phyloP scores from a whole-genome alignment of 441 rosid species.

The Brassica balearica region DNA sequence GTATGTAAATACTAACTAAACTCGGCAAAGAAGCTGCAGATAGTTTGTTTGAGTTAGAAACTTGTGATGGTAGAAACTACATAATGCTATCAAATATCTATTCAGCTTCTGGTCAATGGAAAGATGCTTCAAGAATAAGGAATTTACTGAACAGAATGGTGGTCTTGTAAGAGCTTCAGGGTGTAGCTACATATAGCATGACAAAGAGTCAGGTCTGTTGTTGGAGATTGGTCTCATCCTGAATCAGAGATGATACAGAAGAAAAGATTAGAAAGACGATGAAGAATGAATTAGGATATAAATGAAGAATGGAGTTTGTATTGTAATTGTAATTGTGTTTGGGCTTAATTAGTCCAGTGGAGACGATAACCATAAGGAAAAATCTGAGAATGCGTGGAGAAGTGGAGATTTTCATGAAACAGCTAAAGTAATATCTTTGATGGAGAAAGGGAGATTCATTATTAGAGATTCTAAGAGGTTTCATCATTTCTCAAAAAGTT shows the following conservation, averaged over 20 bases:
- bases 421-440: constrained; percentile 49
- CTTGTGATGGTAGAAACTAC: constrained; percentile 55
- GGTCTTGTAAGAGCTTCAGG: constrained; percentile 49
- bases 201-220: constrained; percentile 49
- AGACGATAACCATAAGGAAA: constrained; percentile 50
- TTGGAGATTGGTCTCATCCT: constrained; percentile 60
- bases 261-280: constrained; percentile 51
- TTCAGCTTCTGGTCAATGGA: constrained; percentile 56
- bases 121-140: constrained; percentile 52
- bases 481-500: constrained; percentile 55
- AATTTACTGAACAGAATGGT: constrained; percentile 50
- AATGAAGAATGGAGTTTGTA: constrained; percentile 50
- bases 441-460: constrained; percentile 51
- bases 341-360: constrained; percentile 43
- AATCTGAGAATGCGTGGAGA: constrained; percentile 53
- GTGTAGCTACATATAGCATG: constrained; percentile 56
- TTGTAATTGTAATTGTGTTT: constrained; percentile 50
- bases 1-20: constrained; percentile 33
- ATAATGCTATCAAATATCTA: constrained; percentile 60
- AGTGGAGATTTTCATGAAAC: constrained; percentile 50
- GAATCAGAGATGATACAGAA: constrained; percentile 47
- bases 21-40: constrained; percentile 54
- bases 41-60: constrained; percentile 48
- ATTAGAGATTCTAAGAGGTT: constrained; percentile 62
- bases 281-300: constrained; percentile 42